Evolutionary conservation across 2,329 filamentous ascomycete species (phyloP).

Genomic region (Fusarium sp.): DNA sequence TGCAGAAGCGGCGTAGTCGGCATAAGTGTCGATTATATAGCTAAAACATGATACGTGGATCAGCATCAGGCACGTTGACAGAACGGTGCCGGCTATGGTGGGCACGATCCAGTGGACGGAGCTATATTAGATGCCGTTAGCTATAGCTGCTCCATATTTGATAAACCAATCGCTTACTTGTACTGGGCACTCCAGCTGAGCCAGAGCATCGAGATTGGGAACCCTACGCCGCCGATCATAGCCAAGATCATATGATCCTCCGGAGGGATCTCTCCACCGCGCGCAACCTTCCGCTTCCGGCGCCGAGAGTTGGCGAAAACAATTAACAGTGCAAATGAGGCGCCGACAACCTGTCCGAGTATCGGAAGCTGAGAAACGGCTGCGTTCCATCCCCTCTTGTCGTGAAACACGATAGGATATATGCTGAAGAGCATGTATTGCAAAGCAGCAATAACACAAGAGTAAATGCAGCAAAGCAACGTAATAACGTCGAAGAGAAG

Average conservation of each 20-base stretch:
- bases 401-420: neutral
- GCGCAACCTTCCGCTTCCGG: neutral
- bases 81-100: neutral
- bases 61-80: neutral
- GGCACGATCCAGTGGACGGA: neutral
- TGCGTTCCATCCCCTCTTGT: neutral
- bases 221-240: neutral
- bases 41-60: neutral
- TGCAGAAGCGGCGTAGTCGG: neutral
- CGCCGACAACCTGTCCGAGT: neutral
- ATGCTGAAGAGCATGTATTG: conserved; percentile 2
- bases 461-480: neutral
- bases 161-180: neutral
- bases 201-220: neutral
- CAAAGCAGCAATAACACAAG: neutral
- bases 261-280: neutral
- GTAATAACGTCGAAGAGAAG: neutral
- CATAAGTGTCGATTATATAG: neutral
- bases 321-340: neutral
- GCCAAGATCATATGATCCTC: neutral
- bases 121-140: neutral
- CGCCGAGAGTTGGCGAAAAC: neutral
- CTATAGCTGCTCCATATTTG: too few relatives aligned
- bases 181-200: neutral
- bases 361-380: neutral